These are phyloP conservation scores for Colletotrichum eremochloae DNA, from an alignment of 2,329 filamentous ascomycete genomes.

Conservation along the genomic window DNA sequence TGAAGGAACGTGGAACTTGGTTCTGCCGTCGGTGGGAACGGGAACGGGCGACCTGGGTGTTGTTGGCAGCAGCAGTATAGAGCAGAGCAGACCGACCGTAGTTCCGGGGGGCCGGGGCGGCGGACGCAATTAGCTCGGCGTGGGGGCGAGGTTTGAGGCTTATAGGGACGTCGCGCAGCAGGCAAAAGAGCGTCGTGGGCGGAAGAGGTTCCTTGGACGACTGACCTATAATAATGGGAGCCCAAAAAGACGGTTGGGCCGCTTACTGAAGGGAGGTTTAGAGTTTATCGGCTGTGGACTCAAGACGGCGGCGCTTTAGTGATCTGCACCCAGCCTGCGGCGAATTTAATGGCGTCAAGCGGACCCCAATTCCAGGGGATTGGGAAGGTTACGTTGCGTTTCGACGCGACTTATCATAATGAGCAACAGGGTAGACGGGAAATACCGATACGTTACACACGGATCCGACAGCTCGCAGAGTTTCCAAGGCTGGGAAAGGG, in stretches of 20 bases:
- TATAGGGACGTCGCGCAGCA: background rate
- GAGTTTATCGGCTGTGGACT: slow-evolving; percentile 36
- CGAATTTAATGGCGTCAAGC: slow-evolving; percentile 27
- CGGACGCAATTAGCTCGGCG: background rate
- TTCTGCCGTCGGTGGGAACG: slow-evolving; percentile 19
- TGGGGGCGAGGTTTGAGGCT: slow-evolving; percentile 26
- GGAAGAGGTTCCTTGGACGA: background rate
- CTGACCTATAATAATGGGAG: background rate
- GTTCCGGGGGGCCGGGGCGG: slow-evolving; percentile 19
- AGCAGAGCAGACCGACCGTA: background rate
- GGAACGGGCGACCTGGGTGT: slow-evolving; percentile 13
- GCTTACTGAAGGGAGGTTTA: slow-evolving; percentile 7
- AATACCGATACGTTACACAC: background rate
- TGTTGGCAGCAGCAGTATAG: background rate
- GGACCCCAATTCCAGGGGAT: slow-evolving; percentile 16
- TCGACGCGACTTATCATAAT: background rate
- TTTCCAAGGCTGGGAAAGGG: background rate
- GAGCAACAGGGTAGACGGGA: background rate
- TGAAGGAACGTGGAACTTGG: slow-evolving; percentile 26
- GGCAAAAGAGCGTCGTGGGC: background rate
- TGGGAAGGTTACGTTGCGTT: slow-evolving; percentile 12
- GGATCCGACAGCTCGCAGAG: background rate
- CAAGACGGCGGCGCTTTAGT: slow-evolving; percentile 16
- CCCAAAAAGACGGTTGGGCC: slow-evolving; percentile 29
- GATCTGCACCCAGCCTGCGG: slow-evolving; percentile 28